Evolutionary conservation across 305 asterid species (phyloP), one percentile per base, ranked within the genome.

Genomic region (Plantago lanceolata): DNA sequence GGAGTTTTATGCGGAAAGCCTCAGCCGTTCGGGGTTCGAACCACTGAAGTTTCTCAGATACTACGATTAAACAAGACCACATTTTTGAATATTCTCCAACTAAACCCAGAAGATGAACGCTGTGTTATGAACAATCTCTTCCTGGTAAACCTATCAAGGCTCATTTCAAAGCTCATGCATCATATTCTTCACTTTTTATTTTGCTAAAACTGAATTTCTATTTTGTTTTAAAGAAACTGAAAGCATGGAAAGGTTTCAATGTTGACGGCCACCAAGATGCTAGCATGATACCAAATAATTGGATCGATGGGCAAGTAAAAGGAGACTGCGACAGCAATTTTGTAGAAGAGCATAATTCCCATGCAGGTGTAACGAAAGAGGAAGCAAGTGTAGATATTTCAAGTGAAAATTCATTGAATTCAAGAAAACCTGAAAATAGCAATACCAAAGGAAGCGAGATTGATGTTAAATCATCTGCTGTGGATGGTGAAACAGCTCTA

Each of bases 31-130:
- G 81, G 86, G 20, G 83, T 74, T 47, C 83, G 80, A 68, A 90
- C 96, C 8, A 82, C 82, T n/a, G 88, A 88, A 73, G 69, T 86
- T 68, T 84, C 90, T 62, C 96, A 88, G 61, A 69, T 86, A 66
- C 68, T 88, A 57, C 63, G 90, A 61, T 74, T 90, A 33, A 86
- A 74, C 70, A 88, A 74, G 69, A 66, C 70, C 54, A 73, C 80
- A 11, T 68, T 91, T 48, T 55, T 78, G 57, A 81, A 77, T 48
- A 78, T 76, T 75, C 86, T 91, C 63, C 83, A 65, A 29, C 68
- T 78, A 58, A 79, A 72, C 65, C 77, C 85, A 44, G 87, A 74
- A 56, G 95, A 85, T 21, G 90, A 87, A 64, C 71, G 78, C 58
- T 62, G 64, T 26, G 75, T 84, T 51, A 80, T 81, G 94, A 76